Evolutionary conservation across 2,329 filamentous ascomycete genomes (phyloP).

Genomic region (Zymoseptoria crescenta): DNA sequence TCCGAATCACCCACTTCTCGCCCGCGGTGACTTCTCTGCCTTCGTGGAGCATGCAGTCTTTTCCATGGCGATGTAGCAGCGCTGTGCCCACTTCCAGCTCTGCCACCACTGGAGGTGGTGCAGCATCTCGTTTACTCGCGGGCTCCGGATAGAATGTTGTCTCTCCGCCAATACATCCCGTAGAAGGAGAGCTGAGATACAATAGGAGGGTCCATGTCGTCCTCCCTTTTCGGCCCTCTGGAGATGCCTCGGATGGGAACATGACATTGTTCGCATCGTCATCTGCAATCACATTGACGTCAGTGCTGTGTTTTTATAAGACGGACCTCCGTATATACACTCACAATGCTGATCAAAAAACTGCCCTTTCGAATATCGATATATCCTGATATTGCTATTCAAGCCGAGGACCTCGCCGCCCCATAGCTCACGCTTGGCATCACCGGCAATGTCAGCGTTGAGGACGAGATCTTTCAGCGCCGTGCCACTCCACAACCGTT

Average conservation of each 20-base stretch:
- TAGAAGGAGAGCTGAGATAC: conserved; percentile 69
- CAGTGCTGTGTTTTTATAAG: background rate
- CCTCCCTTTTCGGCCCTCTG: conserved; percentile 45
- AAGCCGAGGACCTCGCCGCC: conserved; percentile 75
- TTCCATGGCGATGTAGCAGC: conserved; percentile 79
- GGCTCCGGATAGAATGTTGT: conserved; percentile 80
- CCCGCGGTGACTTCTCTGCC: conserved; percentile 69
- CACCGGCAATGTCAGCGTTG: conserved; percentile 26
- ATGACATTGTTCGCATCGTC: conserved; percentile 75
- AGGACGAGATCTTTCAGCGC: conserved; percentile 57
- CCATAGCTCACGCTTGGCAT: conserved; percentile 48
- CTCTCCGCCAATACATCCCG: conserved; percentile 75
- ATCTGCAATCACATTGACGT: conserved; percentile 44
- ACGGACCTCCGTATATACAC: conserved; percentile 29
- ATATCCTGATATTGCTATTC: conserved; percentile 82
- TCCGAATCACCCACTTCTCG: conserved; percentile 87
- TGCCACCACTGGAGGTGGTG: conserved; percentile 55
- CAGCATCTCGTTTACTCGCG: conserved; percentile 32
- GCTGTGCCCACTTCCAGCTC: conserved; percentile 76
- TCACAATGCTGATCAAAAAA: conserved; percentile 90
- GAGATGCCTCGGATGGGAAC: conserved; percentile 41
- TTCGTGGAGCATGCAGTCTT: conserved; percentile 84
- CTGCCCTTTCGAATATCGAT: conserved; percentile 76
- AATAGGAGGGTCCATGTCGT: conserved; percentile 90
- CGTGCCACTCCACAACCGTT: conserved; percentile 68